Evolutionary conservation across 179 eudicot genomes (phyloP).

Genomic region (Vitellaria paradoxa): DNA sequence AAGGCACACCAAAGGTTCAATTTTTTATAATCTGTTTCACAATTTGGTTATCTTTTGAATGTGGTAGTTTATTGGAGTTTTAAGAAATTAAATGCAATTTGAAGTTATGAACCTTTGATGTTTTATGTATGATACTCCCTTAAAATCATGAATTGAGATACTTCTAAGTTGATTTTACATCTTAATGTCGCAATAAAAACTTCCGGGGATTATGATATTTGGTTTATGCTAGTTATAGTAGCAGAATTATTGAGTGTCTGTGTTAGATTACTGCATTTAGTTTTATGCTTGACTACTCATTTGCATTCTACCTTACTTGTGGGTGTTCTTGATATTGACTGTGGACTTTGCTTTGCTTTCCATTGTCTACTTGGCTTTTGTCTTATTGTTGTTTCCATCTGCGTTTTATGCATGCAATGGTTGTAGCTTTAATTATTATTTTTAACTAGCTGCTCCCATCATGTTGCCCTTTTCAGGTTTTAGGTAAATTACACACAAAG

Average conservation of each 20-base stretch:
- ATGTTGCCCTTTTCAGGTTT: conserved; percentile 23
- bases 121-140: too few species aligned
- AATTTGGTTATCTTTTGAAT: too few species aligned
- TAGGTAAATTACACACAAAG: conserved; percentile 12
- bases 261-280: neutral
- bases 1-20: too few species aligned
- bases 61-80: too few species aligned
- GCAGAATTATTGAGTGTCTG: neutral
- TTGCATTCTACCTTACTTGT: neutral
- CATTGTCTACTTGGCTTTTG: neutral
- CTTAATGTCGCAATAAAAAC: too few species aligned
- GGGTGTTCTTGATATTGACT: neutral
- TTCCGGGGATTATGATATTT: too few species aligned
- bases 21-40: too few species aligned
- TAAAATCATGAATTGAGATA: too few species aligned
- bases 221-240: neutral
- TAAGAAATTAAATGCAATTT: too few species aligned
- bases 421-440: neutral
- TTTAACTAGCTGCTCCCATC: conserved; percentile 11
- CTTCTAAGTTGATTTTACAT: too few species aligned
- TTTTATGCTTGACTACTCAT: neutral
- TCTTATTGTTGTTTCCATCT: neutral
- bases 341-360: neutral
- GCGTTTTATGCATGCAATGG: too few species aligned
- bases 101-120: too few species aligned